Conservation (phyloP, 1,139 yeast species). For the Zygosaccharomyces sapae region DNA sequence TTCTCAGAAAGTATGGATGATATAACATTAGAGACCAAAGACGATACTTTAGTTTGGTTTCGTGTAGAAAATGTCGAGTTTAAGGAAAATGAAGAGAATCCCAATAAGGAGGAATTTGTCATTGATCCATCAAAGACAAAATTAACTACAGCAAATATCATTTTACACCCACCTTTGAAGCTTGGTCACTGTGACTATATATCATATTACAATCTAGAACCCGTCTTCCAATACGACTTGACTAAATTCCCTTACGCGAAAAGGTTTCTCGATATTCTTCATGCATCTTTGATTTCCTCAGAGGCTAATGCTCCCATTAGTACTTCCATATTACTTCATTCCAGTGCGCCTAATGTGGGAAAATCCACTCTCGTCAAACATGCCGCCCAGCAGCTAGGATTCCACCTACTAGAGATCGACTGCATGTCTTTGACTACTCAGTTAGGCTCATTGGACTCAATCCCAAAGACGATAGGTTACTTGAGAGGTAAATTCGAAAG, state of each 20-base stretch:
- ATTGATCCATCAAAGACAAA: slow-evolving; percentile 28
- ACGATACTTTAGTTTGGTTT: slow-evolving; percentile 86
- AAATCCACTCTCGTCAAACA: slow-evolving; percentile 61
- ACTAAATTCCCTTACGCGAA: slow-evolving; percentile 47
- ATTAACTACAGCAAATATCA: slow-evolving; percentile 25
- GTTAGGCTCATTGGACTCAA: slow-evolving; percentile 63
- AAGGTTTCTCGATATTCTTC: slow-evolving; percentile 49
- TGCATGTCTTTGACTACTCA: slow-evolving; percentile 49
- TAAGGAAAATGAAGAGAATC: slow-evolving; percentile 29
- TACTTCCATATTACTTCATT: slow-evolving; percentile 63
- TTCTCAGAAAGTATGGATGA: slow-evolving; percentile 12
- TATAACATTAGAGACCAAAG: slow-evolving; percentile 45
- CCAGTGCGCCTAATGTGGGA: slow-evolving; percentile 75
- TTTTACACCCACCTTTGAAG: slow-evolving; percentile 16
- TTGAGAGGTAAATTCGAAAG: slow-evolving; percentile 74
- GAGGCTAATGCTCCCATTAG: slow-evolving; percentile 39
- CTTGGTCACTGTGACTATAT: slow-evolving; percentile 44
- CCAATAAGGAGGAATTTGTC: slow-evolving; percentile 31
- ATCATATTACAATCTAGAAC: slow-evolving; percentile 43
- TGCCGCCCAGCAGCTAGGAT: slow-evolving; percentile 56
- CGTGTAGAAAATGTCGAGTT: slow-evolving; percentile 44
- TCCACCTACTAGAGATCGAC: slow-evolving; percentile 69
- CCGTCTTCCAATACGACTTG: slow-evolving; percentile 37
- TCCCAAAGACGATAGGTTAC: slow-evolving; percentile 72
- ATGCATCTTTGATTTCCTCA: slow-evolving; percentile 42